Conservation (phyloP, 2,329 filamentous ascomycete species). For the Emmonsiellopsis sp. region DNA sequence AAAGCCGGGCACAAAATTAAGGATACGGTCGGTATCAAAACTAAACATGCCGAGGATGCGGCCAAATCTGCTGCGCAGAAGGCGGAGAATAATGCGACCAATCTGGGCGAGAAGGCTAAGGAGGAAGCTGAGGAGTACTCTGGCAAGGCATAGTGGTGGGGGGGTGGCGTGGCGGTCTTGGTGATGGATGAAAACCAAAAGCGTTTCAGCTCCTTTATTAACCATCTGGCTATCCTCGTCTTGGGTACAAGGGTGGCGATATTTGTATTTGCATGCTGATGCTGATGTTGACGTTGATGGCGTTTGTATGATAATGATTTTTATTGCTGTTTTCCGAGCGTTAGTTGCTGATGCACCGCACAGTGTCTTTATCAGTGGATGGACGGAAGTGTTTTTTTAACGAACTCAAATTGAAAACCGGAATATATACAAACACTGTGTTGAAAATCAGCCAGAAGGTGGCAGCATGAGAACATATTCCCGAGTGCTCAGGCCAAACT, state of each 20-base stretch:
- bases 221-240: no score
- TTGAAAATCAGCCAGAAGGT: constrained; percentile 18
- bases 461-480: constrained; percentile 95
- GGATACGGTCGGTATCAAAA: constrained; percentile 30
- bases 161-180: not conserved
- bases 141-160: constrained; percentile 15
- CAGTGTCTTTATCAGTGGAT: no score
- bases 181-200: not conserved
- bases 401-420: not conserved
- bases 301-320: no score
- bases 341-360: no score
- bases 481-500: constrained; percentile 76
- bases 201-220: no score
- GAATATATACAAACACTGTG: not conserved
- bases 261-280: no score
- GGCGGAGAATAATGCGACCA: constrained; percentile 16
- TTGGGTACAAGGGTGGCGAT: no score
- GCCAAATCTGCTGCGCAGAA: constrained; percentile 21
- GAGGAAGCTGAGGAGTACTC: constrained; percentile 18
- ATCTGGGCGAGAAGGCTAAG: constrained; percentile 16
- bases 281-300: no score
- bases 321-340: no score
- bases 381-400: not conserved
- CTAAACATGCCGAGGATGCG: constrained; percentile 31
- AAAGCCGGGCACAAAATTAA: constrained; percentile 40